Conservation (phyloP, 805 yeast genomes). For the Candida ascalaphidarum region DNA sequence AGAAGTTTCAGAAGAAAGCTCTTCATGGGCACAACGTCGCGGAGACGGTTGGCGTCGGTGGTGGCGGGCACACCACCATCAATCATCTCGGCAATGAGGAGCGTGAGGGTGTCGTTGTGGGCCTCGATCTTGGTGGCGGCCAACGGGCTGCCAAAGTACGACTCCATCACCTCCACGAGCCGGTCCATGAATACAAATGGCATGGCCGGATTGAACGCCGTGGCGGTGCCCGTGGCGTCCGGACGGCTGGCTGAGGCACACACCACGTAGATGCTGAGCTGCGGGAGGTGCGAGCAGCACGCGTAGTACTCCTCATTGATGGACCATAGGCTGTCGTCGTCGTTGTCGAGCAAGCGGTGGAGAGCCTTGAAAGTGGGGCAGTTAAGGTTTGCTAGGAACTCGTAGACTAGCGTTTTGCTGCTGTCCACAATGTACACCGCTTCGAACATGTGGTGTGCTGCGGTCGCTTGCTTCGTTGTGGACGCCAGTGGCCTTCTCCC, state of each 20-base stretch:
- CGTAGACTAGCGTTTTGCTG: slow-evolving; percentile 24
- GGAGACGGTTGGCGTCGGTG: slow-evolving; percentile 62
- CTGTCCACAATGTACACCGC: slow-evolving; percentile 35
- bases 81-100: slow-evolving; percentile 68
- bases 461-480: too few species aligned
- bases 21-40: slow-evolving; percentile 61
- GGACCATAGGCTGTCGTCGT: slow-evolving; percentile 10
- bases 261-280: slow-evolving; percentile 19
- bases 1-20: slow-evolving; percentile 47
- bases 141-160: slow-evolving; percentile 52
- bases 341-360: slow-evolving; percentile 5
- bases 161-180: slow-evolving; percentile 43
- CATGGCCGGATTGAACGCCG: slow-evolving; percentile 37
- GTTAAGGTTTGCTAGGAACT: slow-evolving; percentile 20
- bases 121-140: slow-evolving; percentile 52
- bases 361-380: slow-evolving; percentile 26
- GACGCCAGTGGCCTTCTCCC: too few species aligned
- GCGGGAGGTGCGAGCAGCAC: slow-evolving; percentile 13
- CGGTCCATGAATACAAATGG: slow-evolving; percentile 46
- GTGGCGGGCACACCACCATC: slow-evolving; percentile 70
- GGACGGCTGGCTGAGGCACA: slow-evolving; percentile 9
- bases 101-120: slow-evolving; percentile 61
- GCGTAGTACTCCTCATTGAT: slow-evolving; percentile 21
- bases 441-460: slow-evolving; percentile 27
- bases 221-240: slow-evolving; percentile 1